These are phyloP conservation scores for Clarireedia paspali DNA, from an alignment of 2,329 filamentous ascomycete genomes.

Conservation along the genomic window DNA sequence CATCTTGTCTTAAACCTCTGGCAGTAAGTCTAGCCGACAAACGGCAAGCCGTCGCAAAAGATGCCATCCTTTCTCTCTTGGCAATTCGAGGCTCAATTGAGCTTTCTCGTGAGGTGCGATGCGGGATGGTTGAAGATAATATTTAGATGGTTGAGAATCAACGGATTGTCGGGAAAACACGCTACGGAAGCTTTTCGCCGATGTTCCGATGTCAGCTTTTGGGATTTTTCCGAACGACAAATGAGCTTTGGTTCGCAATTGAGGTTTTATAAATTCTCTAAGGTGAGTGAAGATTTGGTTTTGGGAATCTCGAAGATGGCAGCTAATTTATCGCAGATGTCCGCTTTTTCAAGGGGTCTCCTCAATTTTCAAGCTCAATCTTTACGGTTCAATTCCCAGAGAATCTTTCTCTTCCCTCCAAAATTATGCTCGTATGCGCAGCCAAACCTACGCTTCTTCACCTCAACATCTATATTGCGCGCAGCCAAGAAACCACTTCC, in stretches of 20 bases:
- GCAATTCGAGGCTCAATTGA: constrained; percentile 25
- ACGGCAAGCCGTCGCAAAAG: constrained; percentile 56
- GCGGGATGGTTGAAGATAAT: constrained; percentile 13
- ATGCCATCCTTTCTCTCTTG: constrained; percentile 48
- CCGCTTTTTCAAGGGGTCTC: constrained; percentile 31
- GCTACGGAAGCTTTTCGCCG: constrained; percentile 14
- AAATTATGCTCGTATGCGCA: constrained; percentile 7
- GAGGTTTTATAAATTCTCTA: neutral
- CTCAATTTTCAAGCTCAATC: constrained; percentile 18
- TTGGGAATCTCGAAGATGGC: neutral
- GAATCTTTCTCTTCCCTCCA: constrained; percentile 10
- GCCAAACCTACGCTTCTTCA: constrained; percentile 16
- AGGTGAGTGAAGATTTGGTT: constrained; percentile 10
- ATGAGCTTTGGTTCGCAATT: neutral
- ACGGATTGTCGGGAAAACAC: constrained; percentile 15
- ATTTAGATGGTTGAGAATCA: constrained; percentile 12
- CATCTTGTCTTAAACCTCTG: constrained; percentile 46
- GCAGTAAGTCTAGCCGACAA: constrained; percentile 52
- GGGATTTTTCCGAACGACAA: constrained; percentile 12
- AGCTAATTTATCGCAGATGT: constrained; percentile 26
- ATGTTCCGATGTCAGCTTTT: constrained; percentile 11
- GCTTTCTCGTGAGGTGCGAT: constrained; percentile 12
- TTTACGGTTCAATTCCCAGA: constrained; percentile 9
- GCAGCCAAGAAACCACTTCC: constrained; percentile 11
- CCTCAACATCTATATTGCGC: constrained; percentile 15